These are phyloP conservation scores for Mycena alexandri DNA, from an alignment of 768 basidiomycete species.

Conservation along the genomic window DNA sequence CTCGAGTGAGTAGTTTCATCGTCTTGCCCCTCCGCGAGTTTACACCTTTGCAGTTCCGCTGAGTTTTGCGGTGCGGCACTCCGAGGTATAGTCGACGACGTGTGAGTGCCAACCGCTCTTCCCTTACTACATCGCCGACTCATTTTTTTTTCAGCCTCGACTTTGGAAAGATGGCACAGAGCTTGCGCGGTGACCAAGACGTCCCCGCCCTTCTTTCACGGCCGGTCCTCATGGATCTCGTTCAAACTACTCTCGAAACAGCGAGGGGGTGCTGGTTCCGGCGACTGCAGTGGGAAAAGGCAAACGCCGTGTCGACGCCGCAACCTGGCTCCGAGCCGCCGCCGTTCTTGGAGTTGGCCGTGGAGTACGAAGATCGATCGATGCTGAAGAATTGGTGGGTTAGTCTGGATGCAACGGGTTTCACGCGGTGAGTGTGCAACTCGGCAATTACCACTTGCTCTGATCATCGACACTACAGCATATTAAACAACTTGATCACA, in stretches of 20 bases:
- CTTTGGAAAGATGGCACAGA: constrained; percentile 29
- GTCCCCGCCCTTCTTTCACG: background rate
- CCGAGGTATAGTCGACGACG: constrained; percentile 26
- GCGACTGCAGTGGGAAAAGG: constrained; percentile 10
- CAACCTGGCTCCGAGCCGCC: background rate
- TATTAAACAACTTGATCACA: constrained; percentile 26
- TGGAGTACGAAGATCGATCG: constrained; percentile 29
- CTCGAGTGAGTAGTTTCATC: constrained; percentile 24
- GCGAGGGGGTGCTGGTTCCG: constrained; percentile 11
- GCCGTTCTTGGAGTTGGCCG: constrained; percentile 4
- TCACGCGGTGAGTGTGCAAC: background rate
- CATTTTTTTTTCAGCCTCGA: constrained; percentile 13
- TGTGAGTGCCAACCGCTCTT: constrained; percentile 10
- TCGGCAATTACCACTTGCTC: background rate
- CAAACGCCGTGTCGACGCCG: background rate
- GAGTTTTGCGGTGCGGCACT: constrained; percentile 32
- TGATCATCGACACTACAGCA: background rate
- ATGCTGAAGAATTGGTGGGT: constrained; percentile 22
- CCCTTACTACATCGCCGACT: background rate
- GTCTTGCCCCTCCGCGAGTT: background rate
- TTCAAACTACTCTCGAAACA: constrained; percentile 2
- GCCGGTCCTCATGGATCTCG: constrained; percentile 11
- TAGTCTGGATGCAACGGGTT: constrained; percentile 22
- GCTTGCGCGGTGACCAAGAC: background rate
- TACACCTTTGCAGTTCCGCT: constrained; percentile 17